phyloP scores from a whole-genome alignment of 352 stramenopile species.

The Plasmopara viticola region DNA sequence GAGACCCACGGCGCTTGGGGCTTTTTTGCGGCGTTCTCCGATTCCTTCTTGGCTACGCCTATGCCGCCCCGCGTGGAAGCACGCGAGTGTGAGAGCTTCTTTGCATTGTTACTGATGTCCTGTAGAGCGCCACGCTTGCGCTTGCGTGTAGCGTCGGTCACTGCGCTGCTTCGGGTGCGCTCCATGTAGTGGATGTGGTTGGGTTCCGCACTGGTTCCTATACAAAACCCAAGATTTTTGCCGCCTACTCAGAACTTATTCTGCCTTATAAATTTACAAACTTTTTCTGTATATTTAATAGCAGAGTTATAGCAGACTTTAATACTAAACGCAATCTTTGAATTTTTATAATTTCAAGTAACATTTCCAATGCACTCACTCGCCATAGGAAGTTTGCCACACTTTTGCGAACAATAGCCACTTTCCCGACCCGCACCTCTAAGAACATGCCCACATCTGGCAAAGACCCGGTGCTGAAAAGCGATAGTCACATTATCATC shows the following conservation, averaged over 20 bases:
- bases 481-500: too few relatives aligned
- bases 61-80: neutral
- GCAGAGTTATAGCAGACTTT: too few relatives aligned
- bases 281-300: too few relatives aligned
- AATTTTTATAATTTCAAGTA: too few relatives aligned
- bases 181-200: conserved; percentile 12
- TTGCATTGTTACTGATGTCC: conserved; percentile 75
- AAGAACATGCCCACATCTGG: too few relatives aligned
- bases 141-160: conserved; percentile 43
- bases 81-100: conserved; percentile 23
- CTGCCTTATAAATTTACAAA: conserved; percentile 1
- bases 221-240: conserved; percentile 15
- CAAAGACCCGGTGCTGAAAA: too few relatives aligned
- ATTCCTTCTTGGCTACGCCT: conserved; percentile 22
- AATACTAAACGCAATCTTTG: too few relatives aligned
- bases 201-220: conserved; percentile 1
- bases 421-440: too few relatives aligned
- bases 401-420: too few relatives aligned
- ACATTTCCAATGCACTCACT: too few relatives aligned
- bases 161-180: conserved; percentile 12
- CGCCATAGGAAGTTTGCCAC: too few relatives aligned
- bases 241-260: conserved; percentile 11
- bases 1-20: conserved; percentile 4
- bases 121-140: conserved; percentile 70
- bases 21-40: conserved; percentile 1